These are phyloP conservation scores for Chalciporus chontae DNA, from an alignment of 768 basidiomycete species.

Conservation along the genomic window DNA sequence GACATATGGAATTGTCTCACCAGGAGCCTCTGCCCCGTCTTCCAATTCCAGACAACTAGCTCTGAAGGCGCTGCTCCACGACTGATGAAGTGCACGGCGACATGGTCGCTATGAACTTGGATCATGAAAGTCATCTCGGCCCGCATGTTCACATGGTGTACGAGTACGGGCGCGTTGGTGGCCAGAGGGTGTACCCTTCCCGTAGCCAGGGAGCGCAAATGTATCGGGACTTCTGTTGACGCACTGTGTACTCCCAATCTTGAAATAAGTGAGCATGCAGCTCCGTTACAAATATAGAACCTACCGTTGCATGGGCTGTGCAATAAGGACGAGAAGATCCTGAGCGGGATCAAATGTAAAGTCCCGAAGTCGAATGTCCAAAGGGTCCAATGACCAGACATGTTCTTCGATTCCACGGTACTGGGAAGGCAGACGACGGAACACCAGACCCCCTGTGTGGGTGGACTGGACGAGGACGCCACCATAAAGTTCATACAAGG, in stretches of 20 bases:
- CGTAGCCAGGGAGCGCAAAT: conserved; percentile 44
- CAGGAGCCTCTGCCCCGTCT: conserved; percentile 45
- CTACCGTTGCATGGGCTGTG: conserved; percentile 35
- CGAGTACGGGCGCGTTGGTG: conserved; percentile 30
- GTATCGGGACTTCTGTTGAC: conserved; percentile 30
- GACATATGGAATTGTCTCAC: conserved; percentile 36
- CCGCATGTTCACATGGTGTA: conserved; percentile 18
- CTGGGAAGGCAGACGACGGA: conserved; percentile 48
- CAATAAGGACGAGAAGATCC: conserved; percentile 55
- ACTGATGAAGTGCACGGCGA: conserved; percentile 48
- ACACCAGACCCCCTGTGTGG: conserved; percentile 31
- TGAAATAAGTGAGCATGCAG: conserved; percentile 4
- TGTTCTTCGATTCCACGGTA: conserved; percentile 44
- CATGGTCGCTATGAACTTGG: conserved; percentile 51
- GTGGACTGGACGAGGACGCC: conserved; percentile 48
- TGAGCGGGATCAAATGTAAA: conserved; percentile 66
- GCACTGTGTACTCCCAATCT: conserved; percentile 12
- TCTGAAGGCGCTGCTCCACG: conserved; percentile 37
- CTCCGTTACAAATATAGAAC: conserved; percentile 7
- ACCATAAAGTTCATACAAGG: conserved; percentile 57
- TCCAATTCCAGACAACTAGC: conserved; percentile 67
- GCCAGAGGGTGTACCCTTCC: conserved; percentile 47
- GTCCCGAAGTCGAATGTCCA: conserved; percentile 44
- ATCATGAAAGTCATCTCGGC: conserved; percentile 40
- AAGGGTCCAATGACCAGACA: conserved; percentile 39